Base-by-base conservation (phyloP, 331 rosid species). In the Quercus tomentella region DNA sequence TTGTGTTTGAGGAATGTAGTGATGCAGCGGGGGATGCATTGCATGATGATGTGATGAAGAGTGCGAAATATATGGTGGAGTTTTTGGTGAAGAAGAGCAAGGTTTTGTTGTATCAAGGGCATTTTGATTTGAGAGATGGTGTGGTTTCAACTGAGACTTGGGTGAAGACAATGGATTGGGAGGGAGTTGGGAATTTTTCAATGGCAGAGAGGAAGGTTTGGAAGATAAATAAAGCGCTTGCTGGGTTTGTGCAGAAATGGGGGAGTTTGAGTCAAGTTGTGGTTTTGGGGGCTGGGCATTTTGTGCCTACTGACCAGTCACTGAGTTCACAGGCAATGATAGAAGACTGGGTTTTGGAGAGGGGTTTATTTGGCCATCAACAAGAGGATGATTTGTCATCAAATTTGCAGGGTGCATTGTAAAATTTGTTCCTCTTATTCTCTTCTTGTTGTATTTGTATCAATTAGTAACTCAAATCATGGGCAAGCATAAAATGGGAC, bases 161-260 rank as follows among this genome's bases (percentile, higher is more conserved):
- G 97, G 87, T 93, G 70, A 91, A 88, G 87, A 93, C 88, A 28
- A 7, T 93, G 86, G 82, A 86, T 67, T 93, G 97, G 97, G 88
- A 84, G 23, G 97, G 87, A 31, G 74, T 83, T 65, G 83, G 3
- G 61, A 77, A 73, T 68, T 93, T 68, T 84, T 11, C 87, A 28
- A 70, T 57, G 35, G 92, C 89, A 0, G 92, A 89, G 16, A 82
- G 94, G 80, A 86, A 86, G 74, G 82, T 91, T 82, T 93, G 94
- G 97, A 84, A 75, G 76, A 88, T 89, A 41, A 74, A 79, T 41
- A 89, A 87, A 14, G 87, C 81, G 51, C 35, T 89, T 35, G 93
- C 94, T 28, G 97, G 97, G 30, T 93, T 91, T 89, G 97, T 93
- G 9, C 93, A 91, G 68, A 84, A 75, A 5, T 89, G 93, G 97